Percentiles rank a stretch among this genome's conserved stretches.
These are phyloP conservation scores for Nakazawaea wickerhamii DNA, from an alignment of 805 yeast genomes.

Conservation along the genomic window DNA sequence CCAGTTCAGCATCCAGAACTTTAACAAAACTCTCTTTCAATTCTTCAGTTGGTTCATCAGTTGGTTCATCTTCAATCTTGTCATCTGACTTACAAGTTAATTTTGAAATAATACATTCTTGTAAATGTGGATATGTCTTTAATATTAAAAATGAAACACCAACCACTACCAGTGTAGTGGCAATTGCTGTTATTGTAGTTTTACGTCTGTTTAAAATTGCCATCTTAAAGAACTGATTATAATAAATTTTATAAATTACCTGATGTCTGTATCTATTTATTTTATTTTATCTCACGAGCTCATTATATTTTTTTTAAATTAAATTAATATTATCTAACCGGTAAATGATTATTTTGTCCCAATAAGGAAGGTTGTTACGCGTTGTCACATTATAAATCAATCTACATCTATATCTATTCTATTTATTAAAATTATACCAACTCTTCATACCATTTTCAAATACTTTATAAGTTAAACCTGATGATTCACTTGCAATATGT, in stretches of 20 bases:
- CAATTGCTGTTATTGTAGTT: conserved; percentile 5
- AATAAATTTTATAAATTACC: background rate
- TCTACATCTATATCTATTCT: background rate
- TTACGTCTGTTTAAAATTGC: conserved; percentile 7
- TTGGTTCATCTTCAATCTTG: background rate
- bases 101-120: background rate
- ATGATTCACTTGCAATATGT: conserved; percentile 49
- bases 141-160: conserved; percentile 10
- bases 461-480: conserved; percentile 52
- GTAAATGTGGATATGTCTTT: conserved; percentile 13
- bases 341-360: too few relatives aligned
- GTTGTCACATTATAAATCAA: background rate
- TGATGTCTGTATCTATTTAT: background rate
- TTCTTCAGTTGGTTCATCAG: background rate
- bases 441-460: conserved; percentile 39
- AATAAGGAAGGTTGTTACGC: conserved; percentile 5
- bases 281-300: background rate
- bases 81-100: background rate
- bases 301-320: too few relatives aligned
- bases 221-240: too few relatives aligned
- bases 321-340: too few relatives aligned
- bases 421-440: conserved; percentile 24
- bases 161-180: conserved; percentile 7
- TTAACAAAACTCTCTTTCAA: conserved; percentile 12
- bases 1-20: conserved; percentile 4